Evolutionary conservation across 192 early-diverging fungal species (phyloP).

Genomic region (Lobosporangium transversale): DNA sequence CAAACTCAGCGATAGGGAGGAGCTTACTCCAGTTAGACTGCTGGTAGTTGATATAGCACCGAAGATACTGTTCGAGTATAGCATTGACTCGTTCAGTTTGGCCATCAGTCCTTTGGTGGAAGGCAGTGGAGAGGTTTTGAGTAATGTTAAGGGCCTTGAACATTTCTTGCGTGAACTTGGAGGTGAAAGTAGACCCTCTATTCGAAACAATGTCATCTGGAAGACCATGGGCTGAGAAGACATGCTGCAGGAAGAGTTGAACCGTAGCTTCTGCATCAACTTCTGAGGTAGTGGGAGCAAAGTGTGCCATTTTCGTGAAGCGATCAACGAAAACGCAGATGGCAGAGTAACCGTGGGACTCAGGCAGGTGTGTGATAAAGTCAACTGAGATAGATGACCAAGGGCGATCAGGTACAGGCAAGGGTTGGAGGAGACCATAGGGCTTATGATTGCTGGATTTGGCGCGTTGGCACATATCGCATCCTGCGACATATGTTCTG

Average conservation of each 20-base stretch:
- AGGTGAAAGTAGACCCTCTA: constrained; percentile 54
- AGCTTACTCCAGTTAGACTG: constrained; percentile 57
- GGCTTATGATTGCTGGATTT: constrained; percentile 42
- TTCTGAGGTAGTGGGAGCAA: not conserved
- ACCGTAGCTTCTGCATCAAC: constrained; percentile 4
- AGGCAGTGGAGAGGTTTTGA: constrained; percentile 50
- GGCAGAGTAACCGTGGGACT: constrained; percentile 13
- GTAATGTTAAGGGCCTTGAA: constrained; percentile 25
- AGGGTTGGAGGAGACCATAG: constrained; percentile 38
- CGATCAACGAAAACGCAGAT: constrained; percentile 56
- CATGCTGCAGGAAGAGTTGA: constrained; percentile 48
- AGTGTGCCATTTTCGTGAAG: constrained; percentile 52
- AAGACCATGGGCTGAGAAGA: constrained; percentile 36
- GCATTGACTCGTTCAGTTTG: constrained; percentile 57
- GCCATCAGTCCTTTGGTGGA: too few species aligned
- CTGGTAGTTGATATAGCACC: constrained; percentile 36
- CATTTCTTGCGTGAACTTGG: constrained; percentile 47
- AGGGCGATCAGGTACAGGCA: constrained; percentile 33
- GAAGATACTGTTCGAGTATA: constrained; percentile 52
- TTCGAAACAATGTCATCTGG: constrained; percentile 59
- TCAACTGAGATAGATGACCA: constrained; percentile 58
- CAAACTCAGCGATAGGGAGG: constrained; percentile 56
- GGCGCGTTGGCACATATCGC: constrained; percentile 32
- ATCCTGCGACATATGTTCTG: constrained; percentile 16
- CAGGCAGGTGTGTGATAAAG: constrained; percentile 48